phyloP scores from a whole-genome alignment of 2,329 filamentous ascomycete species.

The Aureobasidium mangrovei region DNA sequence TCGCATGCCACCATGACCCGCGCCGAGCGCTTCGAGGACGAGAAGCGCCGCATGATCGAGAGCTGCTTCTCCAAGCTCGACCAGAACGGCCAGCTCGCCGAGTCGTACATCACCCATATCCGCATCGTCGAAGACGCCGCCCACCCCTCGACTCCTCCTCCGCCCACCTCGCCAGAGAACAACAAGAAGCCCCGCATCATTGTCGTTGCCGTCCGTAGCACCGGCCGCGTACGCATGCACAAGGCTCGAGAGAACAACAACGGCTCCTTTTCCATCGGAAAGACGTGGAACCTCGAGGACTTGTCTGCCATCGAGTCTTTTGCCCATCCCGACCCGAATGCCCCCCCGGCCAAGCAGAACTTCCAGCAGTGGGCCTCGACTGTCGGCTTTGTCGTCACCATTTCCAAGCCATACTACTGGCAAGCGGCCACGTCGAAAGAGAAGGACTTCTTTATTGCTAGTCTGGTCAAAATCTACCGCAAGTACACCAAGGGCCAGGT shows the following conservation, averaged over 20 bases:
- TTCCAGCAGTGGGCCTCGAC: constrained; percentile 69
- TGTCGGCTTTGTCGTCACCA: constrained; percentile 75
- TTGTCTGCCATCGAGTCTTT: constrained; percentile 76
- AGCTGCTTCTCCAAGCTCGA: constrained; percentile 92
- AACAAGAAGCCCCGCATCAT: constrained; percentile 86
- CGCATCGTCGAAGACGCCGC: constrained; percentile 78
- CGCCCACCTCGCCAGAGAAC: constrained; percentile 62
- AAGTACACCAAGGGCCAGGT: constrained; percentile 87
- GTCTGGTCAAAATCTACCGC: constrained; percentile 87
- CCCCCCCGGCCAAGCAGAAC: constrained; percentile 45
- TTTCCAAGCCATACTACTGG: constrained; percentile 97
- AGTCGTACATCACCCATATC: constrained; percentile 98
- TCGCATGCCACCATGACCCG: constrained; percentile 29
- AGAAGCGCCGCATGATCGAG: constrained; percentile 88
- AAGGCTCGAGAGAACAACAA: constrained; percentile 95
- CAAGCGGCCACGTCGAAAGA: constrained; percentile 87
- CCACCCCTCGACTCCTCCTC: constrained; percentile 75
- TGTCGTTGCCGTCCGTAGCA: constrained; percentile 86
- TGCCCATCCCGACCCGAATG: constrained; percentile 43
- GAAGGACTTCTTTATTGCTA: constrained; percentile 97
- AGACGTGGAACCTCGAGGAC: constrained; percentile 96
- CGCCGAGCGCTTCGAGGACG: constrained; percentile 90
- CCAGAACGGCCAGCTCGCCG: constrained; percentile 69
- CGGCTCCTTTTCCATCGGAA: constrained; percentile 91
- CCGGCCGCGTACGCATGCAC: constrained; percentile 87